Evolutionary conservation across 2,329 filamentous ascomycete genomes (phyloP).

Genomic region (Mycogone perniciosa): DNA sequence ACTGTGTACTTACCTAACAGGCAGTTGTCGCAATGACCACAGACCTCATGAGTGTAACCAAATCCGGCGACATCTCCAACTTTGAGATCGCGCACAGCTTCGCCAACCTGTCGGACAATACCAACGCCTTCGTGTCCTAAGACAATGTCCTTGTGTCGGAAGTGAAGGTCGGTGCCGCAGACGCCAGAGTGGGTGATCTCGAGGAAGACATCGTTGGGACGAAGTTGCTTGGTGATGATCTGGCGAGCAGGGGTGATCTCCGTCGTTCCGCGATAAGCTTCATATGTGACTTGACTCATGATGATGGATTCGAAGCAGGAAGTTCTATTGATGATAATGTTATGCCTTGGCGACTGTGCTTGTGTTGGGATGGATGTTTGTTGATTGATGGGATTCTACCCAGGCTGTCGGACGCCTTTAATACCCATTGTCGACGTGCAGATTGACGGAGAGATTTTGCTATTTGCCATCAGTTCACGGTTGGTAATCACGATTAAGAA

Average conservation of each 20-base stretch:
- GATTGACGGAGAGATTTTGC: too few relatives aligned
- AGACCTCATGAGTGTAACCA: not conserved
- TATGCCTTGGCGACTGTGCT: not conserved
- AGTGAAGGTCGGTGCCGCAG: slow-evolving; percentile 13
- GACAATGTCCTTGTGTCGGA: slow-evolving; percentile 17
- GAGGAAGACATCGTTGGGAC: slow-evolving; percentile 3
- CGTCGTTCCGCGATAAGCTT: slow-evolving; percentile 4
- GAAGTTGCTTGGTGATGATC: slow-evolving; percentile 3
- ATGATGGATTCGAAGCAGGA: not conserved
- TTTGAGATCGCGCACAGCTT: slow-evolving; percentile 25
- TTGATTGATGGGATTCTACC: too few relatives aligned
- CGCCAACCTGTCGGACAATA: not conserved
- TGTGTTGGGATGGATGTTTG: not conserved
- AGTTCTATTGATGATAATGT: not conserved
- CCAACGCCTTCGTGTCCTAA: too few relatives aligned
- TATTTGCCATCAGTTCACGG: too few relatives aligned
- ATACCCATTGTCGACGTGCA: too few relatives aligned
- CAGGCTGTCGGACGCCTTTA: too few relatives aligned
- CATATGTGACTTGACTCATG: slow-evolving; percentile 6
- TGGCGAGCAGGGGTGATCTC: slow-evolving; percentile 4
- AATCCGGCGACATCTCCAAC: slow-evolving; percentile 23
- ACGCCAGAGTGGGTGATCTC: slow-evolving; percentile 10
- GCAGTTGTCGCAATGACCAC: slow-evolving; percentile 6
- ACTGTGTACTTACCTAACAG: slow-evolving; percentile 1
- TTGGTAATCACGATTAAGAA: too few relatives aligned